Base-by-base conservation (phyloP, 2,329 filamentous ascomycete genomes). In the Macrophomina pseudophaseolina region DNA sequence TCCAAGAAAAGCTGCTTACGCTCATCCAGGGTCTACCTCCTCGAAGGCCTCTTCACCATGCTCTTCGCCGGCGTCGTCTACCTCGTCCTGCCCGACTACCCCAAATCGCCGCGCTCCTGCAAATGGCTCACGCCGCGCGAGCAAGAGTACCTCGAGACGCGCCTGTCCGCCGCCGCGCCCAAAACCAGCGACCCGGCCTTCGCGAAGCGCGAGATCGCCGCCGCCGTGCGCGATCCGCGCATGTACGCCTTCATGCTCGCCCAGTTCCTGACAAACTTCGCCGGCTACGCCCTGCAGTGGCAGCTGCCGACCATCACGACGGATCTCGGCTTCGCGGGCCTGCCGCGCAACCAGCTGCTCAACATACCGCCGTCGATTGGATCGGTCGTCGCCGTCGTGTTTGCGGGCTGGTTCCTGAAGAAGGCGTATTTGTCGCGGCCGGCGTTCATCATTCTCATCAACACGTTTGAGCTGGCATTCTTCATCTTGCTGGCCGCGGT, bases 351-450 rank as follows among this genome's bases (percentile, higher is more conserved):
- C 67, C 80, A 82, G 65, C 71, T 83, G 5, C 75, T 83, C 7
- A 81, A 82, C 66, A 80, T 83, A n/a, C 80, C 81, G 0, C 81
- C 81, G 0, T 80, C 81, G 38, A 80, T 77, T 4, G 79, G 78
- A 1, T 77, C 78, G 0, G 76, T 83, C 2, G 67, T 78, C 0
- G 74, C 77, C 0, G 77, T 81, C 30, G 74, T 82, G 2, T 75
- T 82, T 28, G 78, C 76, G 0, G 78, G 77, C 1, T 79, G 79
- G 69, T 76, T 83, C 28, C 75, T 81, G 52, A 74, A 75, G 67
- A 69, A 75, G 38, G 80, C 81, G 0, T 80, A 77, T 53, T 68
- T 82, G 1, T 77, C 78, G 1, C 77, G 81, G 18, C 76, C 79
- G 16, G 78, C 74, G 16, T 78, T 79, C 67, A 74, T 81, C 23